These are phyloP conservation scores for Sequoiadendron giganteum DNA, from an alignment of 75 land plant species.

Conservation along the genomic window DNA sequence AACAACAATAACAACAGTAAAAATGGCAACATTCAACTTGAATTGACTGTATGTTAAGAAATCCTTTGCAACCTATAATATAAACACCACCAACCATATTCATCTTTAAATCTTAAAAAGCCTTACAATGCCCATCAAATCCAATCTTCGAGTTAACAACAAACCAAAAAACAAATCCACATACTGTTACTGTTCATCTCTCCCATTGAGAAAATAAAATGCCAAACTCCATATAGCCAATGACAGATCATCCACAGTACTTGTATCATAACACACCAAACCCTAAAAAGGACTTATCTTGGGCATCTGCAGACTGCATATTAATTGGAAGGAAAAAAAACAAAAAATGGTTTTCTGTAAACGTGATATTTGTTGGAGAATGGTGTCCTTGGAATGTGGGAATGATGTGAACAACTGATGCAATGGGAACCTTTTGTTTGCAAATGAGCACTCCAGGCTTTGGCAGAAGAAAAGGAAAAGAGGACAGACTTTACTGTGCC, in stretches of 20 bases:
- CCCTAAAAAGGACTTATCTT: background rate
- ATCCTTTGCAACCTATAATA: background rate
- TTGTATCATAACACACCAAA: too few species aligned
- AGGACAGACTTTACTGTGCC: background rate
- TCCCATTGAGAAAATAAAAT: background rate
- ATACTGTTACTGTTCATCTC: background rate
- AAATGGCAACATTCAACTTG: background rate
- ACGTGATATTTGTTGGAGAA: background rate
- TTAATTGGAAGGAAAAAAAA: background rate
- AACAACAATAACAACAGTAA: background rate
- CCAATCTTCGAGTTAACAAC: background rate
- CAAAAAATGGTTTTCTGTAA: background rate
- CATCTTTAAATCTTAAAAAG: background rate
- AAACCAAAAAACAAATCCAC: background rate
- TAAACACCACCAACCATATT: background rate
- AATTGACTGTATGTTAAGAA: background rate
- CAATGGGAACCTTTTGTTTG: background rate
- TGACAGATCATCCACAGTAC: too few species aligned
- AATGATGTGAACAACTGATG: background rate
- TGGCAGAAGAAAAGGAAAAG: background rate
- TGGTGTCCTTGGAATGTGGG: background rate
- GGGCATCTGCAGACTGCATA: background rate
- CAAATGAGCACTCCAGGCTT: slow-evolving; percentile 1
- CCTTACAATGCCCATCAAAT: background rate
- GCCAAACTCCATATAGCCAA: background rate